A percentile compares a stretch with the other conserved stretches of the same genome.
These are phyloP conservation scores for Globomyces pollinis-pini DNA, from an alignment of 192 early-diverging fungal genomes.

Conservation along the genomic window DNA sequence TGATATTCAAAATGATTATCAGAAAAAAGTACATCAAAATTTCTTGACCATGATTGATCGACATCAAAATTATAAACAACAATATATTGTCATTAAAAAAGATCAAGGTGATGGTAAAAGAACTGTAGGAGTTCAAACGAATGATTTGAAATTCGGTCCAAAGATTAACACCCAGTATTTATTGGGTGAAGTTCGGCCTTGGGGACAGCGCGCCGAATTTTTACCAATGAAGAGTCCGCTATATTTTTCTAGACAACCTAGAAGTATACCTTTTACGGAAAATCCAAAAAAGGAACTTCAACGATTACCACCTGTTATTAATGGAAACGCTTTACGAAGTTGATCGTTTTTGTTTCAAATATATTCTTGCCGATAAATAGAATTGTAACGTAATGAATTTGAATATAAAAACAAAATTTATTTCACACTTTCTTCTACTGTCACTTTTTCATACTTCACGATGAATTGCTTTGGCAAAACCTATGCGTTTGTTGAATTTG, in stretches of 20 bases:
- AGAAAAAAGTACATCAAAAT: slow-evolving; percentile 18
- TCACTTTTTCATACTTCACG: too few species aligned
- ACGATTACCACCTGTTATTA: too few species aligned
- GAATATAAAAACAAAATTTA: too few species aligned
- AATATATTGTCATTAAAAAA: background rate
- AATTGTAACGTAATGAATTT: too few species aligned
- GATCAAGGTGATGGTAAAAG: background rate
- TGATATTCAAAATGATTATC: background rate
- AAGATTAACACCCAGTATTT: slow-evolving; percentile 22
- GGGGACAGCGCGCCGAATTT: slow-evolving; percentile 34
- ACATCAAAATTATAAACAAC: background rate
- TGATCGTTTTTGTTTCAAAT: too few species aligned
- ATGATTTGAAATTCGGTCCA: slow-evolving; percentile 14
- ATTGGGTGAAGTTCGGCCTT: slow-evolving; percentile 41
- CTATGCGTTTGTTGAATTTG: slow-evolving; percentile 31
- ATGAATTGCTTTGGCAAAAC: slow-evolving; percentile 26
- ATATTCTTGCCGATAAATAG: too few species aligned
- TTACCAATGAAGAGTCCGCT: slow-evolving; percentile 36
- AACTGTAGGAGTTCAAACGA: slow-evolving; percentile 18
- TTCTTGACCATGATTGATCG: slow-evolving; percentile 26
- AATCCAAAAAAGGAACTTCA: too few species aligned
- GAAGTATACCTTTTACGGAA: too few species aligned
- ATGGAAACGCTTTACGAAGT: too few species aligned
- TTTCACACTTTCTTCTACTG: too few species aligned
- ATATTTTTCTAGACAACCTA: too few species aligned